Percentiles rank a stretch among this genome's conserved stretches.
Evolutionary conservation across 2,329 filamentous ascomycete species (phyloP).

Genomic region (Torrubiella hemipterigena): DNA sequence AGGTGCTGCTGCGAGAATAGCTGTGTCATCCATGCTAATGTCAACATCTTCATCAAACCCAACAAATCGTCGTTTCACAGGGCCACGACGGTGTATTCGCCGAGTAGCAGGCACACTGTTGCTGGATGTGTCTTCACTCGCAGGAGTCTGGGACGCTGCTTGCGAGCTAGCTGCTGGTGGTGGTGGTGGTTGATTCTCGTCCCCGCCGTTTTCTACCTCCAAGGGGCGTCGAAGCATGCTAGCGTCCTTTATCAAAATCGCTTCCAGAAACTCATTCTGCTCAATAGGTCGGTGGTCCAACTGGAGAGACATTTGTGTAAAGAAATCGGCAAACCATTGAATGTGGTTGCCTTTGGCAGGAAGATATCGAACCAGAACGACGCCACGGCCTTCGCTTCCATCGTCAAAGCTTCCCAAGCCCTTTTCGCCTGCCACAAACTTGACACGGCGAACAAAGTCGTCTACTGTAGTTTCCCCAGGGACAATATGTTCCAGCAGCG

Average conservation of each 20-base stretch:
- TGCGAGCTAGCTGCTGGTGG: constrained; percentile 5
- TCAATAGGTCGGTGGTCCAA: constrained; percentile 75
- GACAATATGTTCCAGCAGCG: constrained; percentile 51
- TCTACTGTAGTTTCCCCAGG: constrained; percentile 54
- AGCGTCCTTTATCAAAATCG: constrained; percentile 72
- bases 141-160: constrained; percentile 2
- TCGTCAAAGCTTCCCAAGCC: constrained; percentile 52
- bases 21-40: constrained; percentile 18
- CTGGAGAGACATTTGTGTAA: constrained; percentile 54
- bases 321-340: constrained; percentile 60
- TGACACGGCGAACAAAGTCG: constrained; percentile 70
- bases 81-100: constrained; percentile 23
- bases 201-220: constrained; percentile 32
- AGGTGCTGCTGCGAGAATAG: constrained; percentile 6
- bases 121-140: constrained; percentile 1
- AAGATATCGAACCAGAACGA: constrained; percentile 66
- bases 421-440: constrained; percentile 62
- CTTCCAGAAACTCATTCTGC: constrained; percentile 85
- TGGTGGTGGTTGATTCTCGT: too few species aligned
- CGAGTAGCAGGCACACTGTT: constrained; percentile 9
- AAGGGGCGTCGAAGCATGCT: constrained; percentile 58
- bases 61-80: constrained; percentile 51
- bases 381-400: constrained; percentile 53
- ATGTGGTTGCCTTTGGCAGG: constrained; percentile 40
- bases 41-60: constrained; percentile 49